Evolutionary conservation across 768 basidiomycete species (phyloP).

Genomic region (Hemileccinum impolitum): DNA sequence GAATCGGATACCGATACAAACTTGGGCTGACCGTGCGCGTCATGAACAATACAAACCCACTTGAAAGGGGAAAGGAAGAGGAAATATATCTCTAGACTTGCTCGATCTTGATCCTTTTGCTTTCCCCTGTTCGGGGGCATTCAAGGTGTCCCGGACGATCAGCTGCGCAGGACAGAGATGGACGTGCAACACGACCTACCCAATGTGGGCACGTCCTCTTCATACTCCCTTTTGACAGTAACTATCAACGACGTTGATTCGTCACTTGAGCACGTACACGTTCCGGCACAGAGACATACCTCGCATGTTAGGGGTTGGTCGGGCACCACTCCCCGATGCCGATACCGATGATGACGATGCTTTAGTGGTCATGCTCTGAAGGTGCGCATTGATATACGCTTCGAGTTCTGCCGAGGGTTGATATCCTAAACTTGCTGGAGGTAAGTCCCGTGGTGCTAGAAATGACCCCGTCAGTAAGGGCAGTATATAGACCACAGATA

Average conservation of each 20-base stretch:
- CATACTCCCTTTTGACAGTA: slow-evolving; percentile 13
- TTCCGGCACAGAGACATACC: neutral
- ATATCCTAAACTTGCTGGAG: slow-evolving; percentile 3
- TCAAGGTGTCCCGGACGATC: neutral
- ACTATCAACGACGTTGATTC: neutral
- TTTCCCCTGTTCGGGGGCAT: neutral
- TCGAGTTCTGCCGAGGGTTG: slow-evolving; percentile 8
- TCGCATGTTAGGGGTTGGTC: neutral
- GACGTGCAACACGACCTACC: no score
- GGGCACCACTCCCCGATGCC: neutral
- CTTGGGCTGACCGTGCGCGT: no score
- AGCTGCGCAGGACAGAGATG: no score
- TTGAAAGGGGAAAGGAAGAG: neutral
- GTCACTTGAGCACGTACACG: neutral
- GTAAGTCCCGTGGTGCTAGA: neutral
- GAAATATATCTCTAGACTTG: neutral
- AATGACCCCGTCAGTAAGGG: neutral
- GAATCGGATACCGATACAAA: neutral
- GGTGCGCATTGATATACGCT: slow-evolving; percentile 1
- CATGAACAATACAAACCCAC: neutral
- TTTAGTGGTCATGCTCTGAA: neutral
- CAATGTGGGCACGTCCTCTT: slow-evolving; percentile 2
- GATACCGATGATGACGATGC: no score
- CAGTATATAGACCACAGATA: neutral
- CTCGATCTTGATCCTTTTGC: slow-evolving; percentile 19